Evolutionary conservation across 768 basidiomycete genomes (phyloP), one percentile per base, ranked within the genome.

Genomic region (Hygrophoropsis aurantiaca): DNA sequence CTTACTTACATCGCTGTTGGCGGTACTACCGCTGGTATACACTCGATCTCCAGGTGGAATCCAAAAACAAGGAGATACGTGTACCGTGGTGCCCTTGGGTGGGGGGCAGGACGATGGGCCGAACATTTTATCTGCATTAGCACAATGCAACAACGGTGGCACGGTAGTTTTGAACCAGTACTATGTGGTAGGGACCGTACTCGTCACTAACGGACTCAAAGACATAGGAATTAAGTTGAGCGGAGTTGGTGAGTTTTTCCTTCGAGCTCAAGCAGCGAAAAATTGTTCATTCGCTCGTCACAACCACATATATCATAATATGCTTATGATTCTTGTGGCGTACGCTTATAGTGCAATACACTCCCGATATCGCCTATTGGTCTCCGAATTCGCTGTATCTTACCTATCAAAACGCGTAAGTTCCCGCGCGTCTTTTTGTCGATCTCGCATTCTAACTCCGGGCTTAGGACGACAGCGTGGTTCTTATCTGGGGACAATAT

Each of bases 311-410:
- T 36, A 53, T 54, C 1, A 25, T 40, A 25, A 20, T 19, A n/a
- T 40, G 40, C 65, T 40, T 46, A 51, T 4, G 61, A 62, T 45
- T 62, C n/a, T n/a, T n/a, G n/a, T 46, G 2, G 7, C 37, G 11
- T 16, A 37, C 13, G 20, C 40, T 39, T 3, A 6, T 42, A 55
- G 52, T 54, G 9, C 47, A 51, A 37, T 54, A 54, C 39, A 56
- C 57, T 7, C 59, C 65, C 5, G 57, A 65, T 50, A 64, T 67
- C 37, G 52, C 56, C 2, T 65, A 67, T 47, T 67, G 65, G 65
- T 44, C 40, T n/a, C 58, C 62, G 13, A 51, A 53, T 40, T 60
- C 60, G 10, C 58, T 63, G 52, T 62, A 54, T 49, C 45, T 67
- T 16, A 62, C 59, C 7, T 66, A 63, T 42, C 61, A 62, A 47